A percentile compares a stretch with the other conserved stretches of the same genome.
These are phyloP conservation scores for Neurospora sp. DNA, from an alignment of 495 filamentous ascomycete species.

Conservation along the genomic window DNA sequence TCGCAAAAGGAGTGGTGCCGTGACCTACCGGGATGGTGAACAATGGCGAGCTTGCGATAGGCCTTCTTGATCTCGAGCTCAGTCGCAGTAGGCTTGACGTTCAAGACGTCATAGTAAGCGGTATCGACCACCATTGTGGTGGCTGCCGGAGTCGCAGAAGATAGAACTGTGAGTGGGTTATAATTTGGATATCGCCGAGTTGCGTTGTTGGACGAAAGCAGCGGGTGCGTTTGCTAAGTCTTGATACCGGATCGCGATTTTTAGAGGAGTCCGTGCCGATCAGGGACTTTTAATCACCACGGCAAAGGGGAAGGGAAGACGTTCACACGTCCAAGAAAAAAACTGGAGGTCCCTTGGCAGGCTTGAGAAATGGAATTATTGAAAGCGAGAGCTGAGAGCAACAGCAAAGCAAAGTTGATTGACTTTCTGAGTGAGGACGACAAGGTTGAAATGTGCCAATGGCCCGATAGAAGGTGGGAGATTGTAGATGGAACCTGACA, in stretches of 20 bases:
- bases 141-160: background rate
- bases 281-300: background rate
- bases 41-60: slow-evolving; percentile 91
- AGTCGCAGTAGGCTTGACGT: slow-evolving; percentile 77
- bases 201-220: background rate
- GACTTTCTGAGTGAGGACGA: background rate
- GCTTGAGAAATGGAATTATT: background rate
- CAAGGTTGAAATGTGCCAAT: background rate
- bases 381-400: background rate
- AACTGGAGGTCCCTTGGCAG: background rate
- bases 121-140: slow-evolving; percentile 72
- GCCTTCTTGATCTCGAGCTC: slow-evolving; percentile 99
- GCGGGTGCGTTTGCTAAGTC: background rate
- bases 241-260: background rate
- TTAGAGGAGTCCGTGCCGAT: background rate
- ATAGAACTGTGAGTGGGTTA: slow-evolving; percentile 1
- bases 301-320: background rate
- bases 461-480: background rate
- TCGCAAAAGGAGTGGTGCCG: slow-evolving; percentile 1
- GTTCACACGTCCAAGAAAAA: background rate
- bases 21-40: slow-evolving; percentile 48
- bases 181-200: background rate
- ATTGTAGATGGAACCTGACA: background rate
- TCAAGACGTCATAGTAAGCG: slow-evolving; percentile 81
- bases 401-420: slow-evolving; percentile 1